Evolutionary conservation across 352 stramenopile genomes (phyloP), one percentile per base, ranked within the genome.

Genomic region (Globisporangium megalacanthum): DNA sequence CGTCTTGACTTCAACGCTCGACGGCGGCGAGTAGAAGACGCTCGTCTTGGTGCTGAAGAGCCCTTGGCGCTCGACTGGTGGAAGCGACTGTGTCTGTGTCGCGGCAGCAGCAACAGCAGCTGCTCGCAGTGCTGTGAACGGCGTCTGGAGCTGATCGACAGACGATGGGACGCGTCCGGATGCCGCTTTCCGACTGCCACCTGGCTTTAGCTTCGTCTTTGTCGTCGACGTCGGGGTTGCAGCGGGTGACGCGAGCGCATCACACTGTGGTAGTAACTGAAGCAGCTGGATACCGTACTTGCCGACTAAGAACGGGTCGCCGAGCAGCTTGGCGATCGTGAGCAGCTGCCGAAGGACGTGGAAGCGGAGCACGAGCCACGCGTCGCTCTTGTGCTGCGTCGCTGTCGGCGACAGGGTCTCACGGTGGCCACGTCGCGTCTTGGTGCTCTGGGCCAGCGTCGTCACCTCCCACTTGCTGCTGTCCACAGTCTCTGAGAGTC

Each of bases 341-440:
- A 92, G 52, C 8, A 93, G 75, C 61, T 94, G 85, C 6, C 85
- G 77, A 35, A 94, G 65, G 0, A 92, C 77, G 50, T 93, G 79
- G 44, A 94, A 88, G 14, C 81, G 77, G 36, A 93, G 66, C 37
- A 77, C 63, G 33, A 92, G 68, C 85, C 85, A 94, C 39, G 71
- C 71, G n/a, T 41, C 33, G 10, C 25, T 37, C 54, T 83, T 65
- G 52, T 85, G 68, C 29, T 80, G 68, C 2, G 35, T 36, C 49
- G 52, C 7, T 20, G 29, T 25, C 17, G 41, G 37, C 19, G 47
- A 48, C 9, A 45, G 41, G 51, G 61, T 56, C 3, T 48, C 15
- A 19, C 52, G 47, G 14, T 54, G 52, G 29, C 49, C 49, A 36
- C 58, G 51, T 36, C 45, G 51, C 52, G 52, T 4, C 45, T 69